Conservation (phyloP, 2,329 filamentous ascomycete genomes). For the Paraconiothyrium brasiliense region DNA sequence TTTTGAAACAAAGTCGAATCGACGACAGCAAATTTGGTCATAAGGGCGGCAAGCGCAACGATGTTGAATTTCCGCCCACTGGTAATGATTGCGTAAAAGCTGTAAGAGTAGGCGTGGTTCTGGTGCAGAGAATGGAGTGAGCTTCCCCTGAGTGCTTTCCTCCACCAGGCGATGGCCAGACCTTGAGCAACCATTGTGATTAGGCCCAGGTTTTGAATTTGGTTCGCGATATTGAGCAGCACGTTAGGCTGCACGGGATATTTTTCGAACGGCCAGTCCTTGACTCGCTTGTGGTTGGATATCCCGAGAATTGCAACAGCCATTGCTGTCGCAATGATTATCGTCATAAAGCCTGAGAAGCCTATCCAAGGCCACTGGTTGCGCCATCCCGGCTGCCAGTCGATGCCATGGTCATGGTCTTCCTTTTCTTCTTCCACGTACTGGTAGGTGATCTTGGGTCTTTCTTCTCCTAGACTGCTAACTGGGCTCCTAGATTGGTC, state of each 20-base stretch:
- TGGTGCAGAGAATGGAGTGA: slow-evolving; percentile 30
- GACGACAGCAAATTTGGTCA: slow-evolving; percentile 38
- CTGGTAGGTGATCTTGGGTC: slow-evolving; percentile 1
- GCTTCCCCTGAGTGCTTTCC: slow-evolving; percentile 33
- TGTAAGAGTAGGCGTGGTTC: slow-evolving; percentile 37
- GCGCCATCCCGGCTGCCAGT: slow-evolving; percentile 35
- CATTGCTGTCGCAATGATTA: slow-evolving; percentile 31
- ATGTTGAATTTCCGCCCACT: slow-evolving; percentile 34
- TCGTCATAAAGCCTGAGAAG: slow-evolving; percentile 28
- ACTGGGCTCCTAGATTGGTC: slow-evolving; percentile 1
- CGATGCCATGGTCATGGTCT: slow-evolving; percentile 28
- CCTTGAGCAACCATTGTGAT: slow-evolving; percentile 35
- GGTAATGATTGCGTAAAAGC: slow-evolving; percentile 34
- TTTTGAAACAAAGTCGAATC: slow-evolving; percentile 38
- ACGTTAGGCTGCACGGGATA: slow-evolving; percentile 36
- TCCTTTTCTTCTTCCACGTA: slow-evolving; percentile 14
- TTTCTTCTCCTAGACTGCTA: slow-evolving; percentile 4
- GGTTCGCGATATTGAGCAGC: slow-evolving; percentile 37
- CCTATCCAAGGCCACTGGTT: slow-evolving; percentile 37
- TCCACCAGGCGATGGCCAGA: slow-evolving; percentile 39
- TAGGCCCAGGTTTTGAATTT: slow-evolving; percentile 34
- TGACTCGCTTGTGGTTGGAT: slow-evolving; percentile 27
- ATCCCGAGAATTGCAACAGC: slow-evolving; percentile 26
- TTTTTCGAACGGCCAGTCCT: slow-evolving; percentile 30
- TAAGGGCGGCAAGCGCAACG: slow-evolving; percentile 35